A percentile compares a stretch with the other conserved stretches of the same genome.
phyloP scores from a whole-genome alignment of 306 rosid species.

The Adenanthera pavonina region DNA sequence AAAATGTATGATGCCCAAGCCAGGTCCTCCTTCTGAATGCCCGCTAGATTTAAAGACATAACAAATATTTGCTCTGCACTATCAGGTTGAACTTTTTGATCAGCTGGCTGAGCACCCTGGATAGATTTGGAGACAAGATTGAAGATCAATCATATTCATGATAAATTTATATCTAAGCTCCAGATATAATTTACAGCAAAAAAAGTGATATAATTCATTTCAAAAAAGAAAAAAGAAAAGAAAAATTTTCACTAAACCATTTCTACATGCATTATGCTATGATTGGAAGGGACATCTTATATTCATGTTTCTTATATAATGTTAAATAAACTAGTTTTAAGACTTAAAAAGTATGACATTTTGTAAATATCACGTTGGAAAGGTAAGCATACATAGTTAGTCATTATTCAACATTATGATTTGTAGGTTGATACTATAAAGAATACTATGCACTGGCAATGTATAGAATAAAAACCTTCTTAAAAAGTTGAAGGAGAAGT shows the following conservation, averaged over 20 bases:
- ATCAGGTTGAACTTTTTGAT: slow-evolving; percentile 69
- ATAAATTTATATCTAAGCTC: slow-evolving; percentile 28
- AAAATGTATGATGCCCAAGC: slow-evolving; percentile 91
- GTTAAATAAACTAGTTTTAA: background rate
- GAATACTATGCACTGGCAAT: background rate
- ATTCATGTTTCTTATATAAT: background rate
- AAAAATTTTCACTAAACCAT: background rate
- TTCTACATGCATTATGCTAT: background rate
- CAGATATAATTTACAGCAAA: background rate
- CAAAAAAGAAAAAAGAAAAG: too few species aligned
- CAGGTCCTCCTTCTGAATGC: slow-evolving; percentile 72
- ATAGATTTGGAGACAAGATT: slow-evolving; percentile 29
- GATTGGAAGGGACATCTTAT: background rate
- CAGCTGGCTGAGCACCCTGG: slow-evolving; percentile 77
- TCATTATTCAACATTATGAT: background rate
- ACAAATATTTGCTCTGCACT: slow-evolving; percentile 76
- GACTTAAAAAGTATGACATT: background rate
- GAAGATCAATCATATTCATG: slow-evolving; percentile 26
- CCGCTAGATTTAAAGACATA: slow-evolving; percentile 59
- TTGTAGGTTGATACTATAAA: background rate
- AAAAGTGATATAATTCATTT: background rate
- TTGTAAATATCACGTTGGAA: background rate
- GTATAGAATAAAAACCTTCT: background rate
- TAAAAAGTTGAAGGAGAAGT: background rate
- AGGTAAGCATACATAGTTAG: background rate